A percentile compares a stretch with the other conserved stretches of the same genome.
phyloP scores from a whole-genome alignment of 441 rosid genomes.

The Adansonia gregorii region DNA sequence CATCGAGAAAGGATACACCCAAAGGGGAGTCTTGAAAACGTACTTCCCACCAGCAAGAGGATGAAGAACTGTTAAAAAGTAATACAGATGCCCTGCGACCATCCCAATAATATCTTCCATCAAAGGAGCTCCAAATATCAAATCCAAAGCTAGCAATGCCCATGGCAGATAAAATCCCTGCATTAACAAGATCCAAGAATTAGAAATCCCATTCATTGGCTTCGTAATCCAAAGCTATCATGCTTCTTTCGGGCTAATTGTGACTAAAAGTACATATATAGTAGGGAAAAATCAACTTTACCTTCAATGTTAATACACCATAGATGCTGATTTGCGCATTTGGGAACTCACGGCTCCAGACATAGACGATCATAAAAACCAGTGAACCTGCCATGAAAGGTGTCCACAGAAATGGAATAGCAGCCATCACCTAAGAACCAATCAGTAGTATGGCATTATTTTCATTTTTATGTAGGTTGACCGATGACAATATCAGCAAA shows the following conservation, averaged over 20 bases:
- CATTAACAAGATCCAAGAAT: neutral
- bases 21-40: conserved; percentile 59
- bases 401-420: conserved; percentile 47
- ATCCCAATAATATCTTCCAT: conserved; percentile 68
- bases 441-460: conserved; percentile 2
- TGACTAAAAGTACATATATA: no score
- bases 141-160: conserved; percentile 64
- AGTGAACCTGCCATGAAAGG: conserved; percentile 61
- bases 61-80: conserved; percentile 66
- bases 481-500: neutral
- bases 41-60: conserved; percentile 63
- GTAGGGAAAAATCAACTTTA: conserved; percentile 4
- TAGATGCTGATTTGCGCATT: conserved; percentile 58
- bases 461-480: neutral
- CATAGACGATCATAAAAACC: conserved; percentile 64
- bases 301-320: conserved; percentile 64
- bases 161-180: conserved; percentile 76
- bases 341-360: conserved; percentile 67
- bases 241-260: no score
- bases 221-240: neutral
- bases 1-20: conserved; percentile 58
- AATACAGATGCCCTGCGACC: conserved; percentile 62
- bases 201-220: neutral
- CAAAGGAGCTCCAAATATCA: conserved; percentile 56
- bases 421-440: conserved; percentile 50